phyloP scores from a whole-genome alignment of 768 basidiomycete genomes.

The Pleurotus salmoneostramineus region DNA sequence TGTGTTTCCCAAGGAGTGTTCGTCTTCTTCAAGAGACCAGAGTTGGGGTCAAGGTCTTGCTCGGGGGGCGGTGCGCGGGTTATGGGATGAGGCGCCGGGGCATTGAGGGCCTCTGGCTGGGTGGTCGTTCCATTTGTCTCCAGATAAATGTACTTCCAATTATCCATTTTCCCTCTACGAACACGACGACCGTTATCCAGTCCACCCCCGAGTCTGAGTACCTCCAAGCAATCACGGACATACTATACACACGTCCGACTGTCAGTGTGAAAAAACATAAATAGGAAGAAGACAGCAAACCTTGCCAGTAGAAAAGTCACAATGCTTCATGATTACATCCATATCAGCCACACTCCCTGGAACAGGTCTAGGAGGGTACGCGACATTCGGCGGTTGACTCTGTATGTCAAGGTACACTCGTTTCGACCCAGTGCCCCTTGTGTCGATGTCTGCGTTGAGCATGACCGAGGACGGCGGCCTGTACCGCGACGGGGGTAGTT shows the following conservation, averaged over 20 bases:
- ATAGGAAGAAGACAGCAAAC: slow-evolving; percentile 27
- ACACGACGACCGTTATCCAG: slow-evolving; percentile 74
- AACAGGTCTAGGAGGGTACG: slow-evolving; percentile 82
- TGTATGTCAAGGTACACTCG: slow-evolving; percentile 73
- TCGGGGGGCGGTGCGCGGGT: slow-evolving; percentile 17
- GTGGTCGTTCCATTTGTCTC: slow-evolving; percentile 41
- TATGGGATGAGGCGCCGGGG: slow-evolving; percentile 15
- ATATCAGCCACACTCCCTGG: slow-evolving; percentile 83
- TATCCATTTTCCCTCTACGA: slow-evolving; percentile 66
- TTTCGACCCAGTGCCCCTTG: slow-evolving; percentile 68
- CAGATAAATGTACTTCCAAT: slow-evolving; percentile 80
- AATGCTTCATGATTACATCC: slow-evolving; percentile 82
- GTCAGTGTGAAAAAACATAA: neutral
- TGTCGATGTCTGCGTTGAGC: slow-evolving; percentile 38
- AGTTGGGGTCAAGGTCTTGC: slow-evolving; percentile 39
- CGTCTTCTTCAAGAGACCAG: slow-evolving; percentile 54
- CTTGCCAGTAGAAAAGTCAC: slow-evolving; percentile 75
- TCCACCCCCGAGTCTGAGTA: slow-evolving; percentile 80
- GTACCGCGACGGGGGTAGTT: slow-evolving; percentile 45
- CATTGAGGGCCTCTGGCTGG: slow-evolving; percentile 16
- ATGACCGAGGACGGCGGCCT: slow-evolving; percentile 34
- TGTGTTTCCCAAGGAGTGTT: slow-evolving; percentile 56
- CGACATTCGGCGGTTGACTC: slow-evolving; percentile 52
- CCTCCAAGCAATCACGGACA: slow-evolving; percentile 93
- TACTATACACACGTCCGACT: slow-evolving; percentile 43